phyloP scores from a whole-genome alignment of 2,329 filamentous ascomycete species.

The Fusarium graminum region DNA sequence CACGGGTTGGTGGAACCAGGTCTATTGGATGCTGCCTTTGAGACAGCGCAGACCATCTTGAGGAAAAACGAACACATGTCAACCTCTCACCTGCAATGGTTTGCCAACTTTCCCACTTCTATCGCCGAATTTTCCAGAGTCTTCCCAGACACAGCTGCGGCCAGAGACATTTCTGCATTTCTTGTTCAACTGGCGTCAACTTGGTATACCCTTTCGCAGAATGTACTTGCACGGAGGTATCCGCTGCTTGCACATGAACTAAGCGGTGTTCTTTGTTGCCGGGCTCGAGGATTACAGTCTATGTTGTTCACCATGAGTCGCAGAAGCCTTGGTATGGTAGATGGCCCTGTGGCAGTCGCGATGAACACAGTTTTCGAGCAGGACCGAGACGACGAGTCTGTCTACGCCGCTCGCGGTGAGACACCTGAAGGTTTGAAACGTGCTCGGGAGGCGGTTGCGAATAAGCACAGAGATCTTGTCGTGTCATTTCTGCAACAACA shows the following conservation, averaged over 20 bases:
- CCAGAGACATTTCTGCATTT: conserved; percentile 43
- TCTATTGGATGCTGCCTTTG: conserved; percentile 44
- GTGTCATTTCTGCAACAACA: conserved; percentile 16
- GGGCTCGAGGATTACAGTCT: conserved; percentile 43
- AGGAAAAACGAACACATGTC: conserved; percentile 45
- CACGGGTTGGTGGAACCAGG: conserved; percentile 4
- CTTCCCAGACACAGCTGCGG: conserved; percentile 9
- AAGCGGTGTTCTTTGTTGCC: conserved; percentile 42
- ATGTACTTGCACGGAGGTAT: conserved; percentile 39
- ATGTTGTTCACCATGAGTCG: conserved; percentile 52
- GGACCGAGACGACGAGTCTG: conserved; percentile 46
- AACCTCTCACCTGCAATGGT: conserved; percentile 47
- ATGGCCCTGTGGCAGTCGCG: conserved; percentile 28
- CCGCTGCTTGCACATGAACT: conserved; percentile 51
- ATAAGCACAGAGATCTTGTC: conserved; percentile 27
- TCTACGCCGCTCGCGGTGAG: conserved; percentile 16
- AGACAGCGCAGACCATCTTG: conserved; percentile 36
- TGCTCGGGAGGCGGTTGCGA: conserved; percentile 20
- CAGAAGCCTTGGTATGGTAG: conserved; percentile 44
- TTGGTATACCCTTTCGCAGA: conserved; percentile 41
- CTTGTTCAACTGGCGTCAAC: conserved; percentile 37
- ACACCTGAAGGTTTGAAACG: conserved; percentile 17
- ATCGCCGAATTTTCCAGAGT: conserved; percentile 23
- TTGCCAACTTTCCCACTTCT: conserved; percentile 48
- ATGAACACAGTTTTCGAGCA: conserved; percentile 45